These are phyloP conservation scores for Colletotrichum melonis DNA, from an alignment of 2,329 filamentous ascomycete species.

Conservation along the genomic window DNA sequence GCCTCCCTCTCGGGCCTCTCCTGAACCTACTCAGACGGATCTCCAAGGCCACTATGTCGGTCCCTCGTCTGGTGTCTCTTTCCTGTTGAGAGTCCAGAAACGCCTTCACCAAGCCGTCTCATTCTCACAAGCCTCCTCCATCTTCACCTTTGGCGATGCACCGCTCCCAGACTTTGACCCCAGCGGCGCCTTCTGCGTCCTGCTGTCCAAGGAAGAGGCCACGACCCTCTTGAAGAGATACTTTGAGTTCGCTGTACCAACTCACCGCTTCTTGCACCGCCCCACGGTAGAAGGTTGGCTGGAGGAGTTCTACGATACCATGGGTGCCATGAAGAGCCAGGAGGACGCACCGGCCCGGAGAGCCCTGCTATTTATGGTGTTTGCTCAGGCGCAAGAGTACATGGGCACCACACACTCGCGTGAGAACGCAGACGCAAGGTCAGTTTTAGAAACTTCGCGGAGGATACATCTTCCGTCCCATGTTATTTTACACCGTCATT, in stretches of 20 bases:
- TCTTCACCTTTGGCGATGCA: conserved; percentile 63
- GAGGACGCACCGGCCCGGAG: conserved; percentile 43
- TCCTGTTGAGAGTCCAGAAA: conserved; percentile 45
- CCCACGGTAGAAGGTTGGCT: conserved; percentile 62
- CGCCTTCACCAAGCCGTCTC: conserved; percentile 39
- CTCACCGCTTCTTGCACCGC: conserved; percentile 65
- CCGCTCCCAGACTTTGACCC: conserved; percentile 55
- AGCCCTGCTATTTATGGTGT: conserved; percentile 60
- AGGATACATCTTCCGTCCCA: not conserved
- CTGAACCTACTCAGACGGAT: conserved; percentile 45
- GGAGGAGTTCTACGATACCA: conserved; percentile 52
- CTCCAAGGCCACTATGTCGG: conserved; percentile 47
- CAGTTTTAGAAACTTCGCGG: not conserved
- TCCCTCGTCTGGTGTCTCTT: conserved; percentile 45
- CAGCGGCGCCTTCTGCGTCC: conserved; percentile 46
- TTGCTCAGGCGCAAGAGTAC: conserved; percentile 62
- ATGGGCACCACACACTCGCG: conserved; percentile 31
- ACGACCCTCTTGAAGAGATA: conserved; percentile 58
- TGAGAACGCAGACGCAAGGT: conserved; percentile 31
- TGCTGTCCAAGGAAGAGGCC: conserved; percentile 52
- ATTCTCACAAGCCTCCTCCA: conserved; percentile 51
- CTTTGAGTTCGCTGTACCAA: conserved; percentile 68
- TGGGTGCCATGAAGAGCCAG: conserved; percentile 42
- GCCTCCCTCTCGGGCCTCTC: conserved; percentile 56
- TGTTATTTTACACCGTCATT: not conserved